Conservation (phyloP, 768 basidiomycete genomes). For the Pleurotus tuoliensis region DNA sequence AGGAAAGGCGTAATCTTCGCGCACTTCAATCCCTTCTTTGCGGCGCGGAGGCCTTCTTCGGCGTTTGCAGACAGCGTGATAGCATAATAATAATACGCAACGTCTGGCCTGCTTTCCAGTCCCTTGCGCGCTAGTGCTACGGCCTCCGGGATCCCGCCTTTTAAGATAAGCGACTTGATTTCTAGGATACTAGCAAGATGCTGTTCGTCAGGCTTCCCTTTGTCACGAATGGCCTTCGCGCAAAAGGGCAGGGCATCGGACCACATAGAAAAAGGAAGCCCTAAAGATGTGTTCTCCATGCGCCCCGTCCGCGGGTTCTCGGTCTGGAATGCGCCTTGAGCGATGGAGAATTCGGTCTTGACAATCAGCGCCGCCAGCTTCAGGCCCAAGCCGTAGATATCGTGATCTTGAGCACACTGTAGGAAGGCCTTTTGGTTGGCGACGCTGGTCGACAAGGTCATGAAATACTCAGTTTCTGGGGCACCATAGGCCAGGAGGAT, state of each 20-base stretch:
- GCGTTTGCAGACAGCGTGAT: conserved; percentile 46
- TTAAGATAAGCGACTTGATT: conserved; percentile 55
- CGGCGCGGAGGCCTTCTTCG: conserved; percentile 50
- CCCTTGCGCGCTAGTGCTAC: conserved; percentile 41
- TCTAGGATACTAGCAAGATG: conserved; percentile 64
- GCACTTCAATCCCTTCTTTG: conserved; percentile 66
- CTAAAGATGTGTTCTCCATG: conserved; percentile 37
- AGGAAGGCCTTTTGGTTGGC: conserved; percentile 57
- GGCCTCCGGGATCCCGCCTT: conserved; percentile 44
- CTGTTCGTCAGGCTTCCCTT: conserved; percentile 33
- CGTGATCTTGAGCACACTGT: conserved; percentile 37
- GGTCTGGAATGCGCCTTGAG: conserved; percentile 51
- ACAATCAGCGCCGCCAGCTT: conserved; percentile 46
- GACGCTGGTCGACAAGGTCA: conserved; percentile 33
- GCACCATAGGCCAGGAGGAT: conserved; percentile 46
- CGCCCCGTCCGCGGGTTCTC: conserved; percentile 39
- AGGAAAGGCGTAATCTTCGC: conserved; percentile 51
- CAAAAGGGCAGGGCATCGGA: conserved; percentile 56
- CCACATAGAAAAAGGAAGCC: conserved; percentile 60
- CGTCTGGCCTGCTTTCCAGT: conserved; percentile 50
- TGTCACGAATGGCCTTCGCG: conserved; percentile 49
- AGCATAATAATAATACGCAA: conserved; percentile 64
- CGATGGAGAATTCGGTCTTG: conserved; percentile 57
- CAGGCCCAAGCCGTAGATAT: conserved; percentile 50
- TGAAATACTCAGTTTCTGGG: conserved; percentile 40